phyloP scores from a whole-genome alignment of 495 filamentous ascomycete genomes.

The Arthonia radiata region DNA sequence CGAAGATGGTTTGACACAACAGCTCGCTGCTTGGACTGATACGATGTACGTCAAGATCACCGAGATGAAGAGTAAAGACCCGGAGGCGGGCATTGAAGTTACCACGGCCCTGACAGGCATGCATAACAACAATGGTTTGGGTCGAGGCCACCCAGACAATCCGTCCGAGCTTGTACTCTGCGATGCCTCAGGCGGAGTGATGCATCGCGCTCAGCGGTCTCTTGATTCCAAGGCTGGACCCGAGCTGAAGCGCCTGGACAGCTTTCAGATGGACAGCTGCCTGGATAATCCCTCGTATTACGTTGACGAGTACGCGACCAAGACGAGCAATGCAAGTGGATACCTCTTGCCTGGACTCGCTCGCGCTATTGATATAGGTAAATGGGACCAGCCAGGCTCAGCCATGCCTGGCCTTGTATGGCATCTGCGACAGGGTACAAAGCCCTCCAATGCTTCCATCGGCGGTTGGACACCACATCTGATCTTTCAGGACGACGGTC shows the following conservation, averaged over 20 bases:
- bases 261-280: constrained; percentile 17
- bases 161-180: constrained; percentile 23
- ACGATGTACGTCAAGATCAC: constrained; percentile 15
- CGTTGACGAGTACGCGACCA: constrained; percentile 16
- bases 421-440: constrained; percentile 9
- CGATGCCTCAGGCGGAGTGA: constrained; percentile 15
- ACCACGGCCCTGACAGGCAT: constrained; percentile 17
- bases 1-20: constrained; percentile 15
- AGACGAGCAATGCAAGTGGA: constrained; percentile 24
- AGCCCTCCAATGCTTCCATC: neutral
- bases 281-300: constrained; percentile 35
- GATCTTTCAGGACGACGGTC: constrained; percentile 34
- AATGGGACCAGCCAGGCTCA: constrained; percentile 13
- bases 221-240: constrained; percentile 8
- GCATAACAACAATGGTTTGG: constrained; percentile 31
- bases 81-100: constrained; percentile 17
- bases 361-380: constrained; percentile 14
- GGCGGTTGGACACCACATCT: constrained; percentile 18
- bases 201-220: constrained; percentile 11
- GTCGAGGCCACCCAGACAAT: constrained; percentile 17
- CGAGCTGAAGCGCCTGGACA: constrained; percentile 19
- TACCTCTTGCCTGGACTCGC: constrained; percentile 26
- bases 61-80: constrained; percentile 3
- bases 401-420: constrained; percentile 21
- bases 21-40: constrained; percentile 12